Evolutionary conservation across 2,329 filamentous ascomycete genomes (phyloP).

Genomic region (Hypoxylon sp.): DNA sequence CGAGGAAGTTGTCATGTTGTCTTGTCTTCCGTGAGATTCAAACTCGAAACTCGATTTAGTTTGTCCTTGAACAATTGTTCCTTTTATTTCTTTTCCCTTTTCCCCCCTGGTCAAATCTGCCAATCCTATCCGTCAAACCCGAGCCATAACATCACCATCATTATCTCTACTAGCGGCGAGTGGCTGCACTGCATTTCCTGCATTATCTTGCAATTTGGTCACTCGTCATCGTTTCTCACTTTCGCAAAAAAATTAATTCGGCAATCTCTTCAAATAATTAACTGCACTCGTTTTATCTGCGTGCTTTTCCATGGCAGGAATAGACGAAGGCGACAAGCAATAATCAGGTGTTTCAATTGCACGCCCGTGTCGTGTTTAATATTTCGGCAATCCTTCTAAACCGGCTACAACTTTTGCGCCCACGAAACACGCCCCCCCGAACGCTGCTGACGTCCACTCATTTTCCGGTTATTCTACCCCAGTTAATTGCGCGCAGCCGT

Average conservation of each 20-base stretch:
- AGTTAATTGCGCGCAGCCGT: constrained; percentile 36
- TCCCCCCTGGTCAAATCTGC: constrained; percentile 18
- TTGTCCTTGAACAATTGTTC: constrained; percentile 24
- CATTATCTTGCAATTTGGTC: constrained; percentile 13
- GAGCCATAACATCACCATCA: constrained; percentile 40
- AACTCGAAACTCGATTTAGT: constrained; percentile 28
- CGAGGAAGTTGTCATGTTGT: constrained; percentile 22
- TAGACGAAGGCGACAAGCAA: constrained; percentile 35
- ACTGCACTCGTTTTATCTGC: constrained; percentile 40
- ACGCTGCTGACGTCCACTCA: constrained; percentile 35
- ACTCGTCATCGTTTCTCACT: constrained; percentile 26
- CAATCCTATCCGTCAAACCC: constrained; percentile 36
- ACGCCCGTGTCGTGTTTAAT: constrained; percentile 18
- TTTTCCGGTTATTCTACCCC: constrained; percentile 32
- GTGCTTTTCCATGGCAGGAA: constrained; percentile 38
- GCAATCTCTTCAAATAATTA: constrained; percentile 14
- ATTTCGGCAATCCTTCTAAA: constrained; percentile 36
- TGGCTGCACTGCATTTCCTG: constrained; percentile 15
- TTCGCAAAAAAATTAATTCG: constrained; percentile 20
- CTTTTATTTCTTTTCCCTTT: constrained; percentile 11
- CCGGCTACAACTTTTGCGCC: constrained; percentile 22
- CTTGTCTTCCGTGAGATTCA: constrained; percentile 14
- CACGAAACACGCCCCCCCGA: constrained; percentile 27
- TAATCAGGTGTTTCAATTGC: constrained; percentile 34
- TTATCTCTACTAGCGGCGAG: constrained; percentile 31